Evolutionary conservation across 2,329 filamentous ascomycete genomes (phyloP).

Genomic region (Huntiella moniliformis): DNA sequence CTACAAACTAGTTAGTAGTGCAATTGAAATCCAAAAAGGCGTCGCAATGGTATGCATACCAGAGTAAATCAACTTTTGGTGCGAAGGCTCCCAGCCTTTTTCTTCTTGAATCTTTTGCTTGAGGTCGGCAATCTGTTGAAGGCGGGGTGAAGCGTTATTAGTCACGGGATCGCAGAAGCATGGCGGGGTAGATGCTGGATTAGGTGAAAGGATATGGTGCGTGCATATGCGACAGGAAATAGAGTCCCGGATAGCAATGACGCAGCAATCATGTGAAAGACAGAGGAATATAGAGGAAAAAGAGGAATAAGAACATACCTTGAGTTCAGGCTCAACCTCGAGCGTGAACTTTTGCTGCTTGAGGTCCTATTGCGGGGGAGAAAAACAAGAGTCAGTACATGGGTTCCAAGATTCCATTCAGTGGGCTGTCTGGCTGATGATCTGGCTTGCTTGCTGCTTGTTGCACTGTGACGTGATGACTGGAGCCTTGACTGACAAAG

Average conservation of each 20-base stretch:
- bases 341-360: conserved; percentile 98
- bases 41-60: conserved; percentile 34
- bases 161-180: background rate
- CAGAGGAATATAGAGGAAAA: background rate
- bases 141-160: background rate
- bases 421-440: background rate
- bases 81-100: conserved; percentile 82
- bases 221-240: background rate
- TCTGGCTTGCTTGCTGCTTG: background rate
- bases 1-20: conserved; percentile 18
- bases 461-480: background rate
- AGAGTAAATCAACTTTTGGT: conserved; percentile 95
- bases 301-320: conserved; percentile 39
- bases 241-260: background rate
- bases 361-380: conserved; percentile 47
- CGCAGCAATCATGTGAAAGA: background rate
- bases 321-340: conserved; percentile 82
- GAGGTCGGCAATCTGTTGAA: conserved; percentile 56
- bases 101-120: conserved; percentile 85
- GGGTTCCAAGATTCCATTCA: background rate
- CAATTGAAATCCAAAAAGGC: conserved; percentile 1
- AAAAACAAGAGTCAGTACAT: background rate
- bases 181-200: conserved; percentile 5
- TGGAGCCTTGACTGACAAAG: background rate
- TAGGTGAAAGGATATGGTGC: conserved; percentile 8